A percentile compares a stretch with the other conserved stretches of the same genome.
These are phyloP conservation scores for Mrakia gelida DNA, from an alignment of 768 basidiomycete species.

Conservation along the genomic window DNA sequence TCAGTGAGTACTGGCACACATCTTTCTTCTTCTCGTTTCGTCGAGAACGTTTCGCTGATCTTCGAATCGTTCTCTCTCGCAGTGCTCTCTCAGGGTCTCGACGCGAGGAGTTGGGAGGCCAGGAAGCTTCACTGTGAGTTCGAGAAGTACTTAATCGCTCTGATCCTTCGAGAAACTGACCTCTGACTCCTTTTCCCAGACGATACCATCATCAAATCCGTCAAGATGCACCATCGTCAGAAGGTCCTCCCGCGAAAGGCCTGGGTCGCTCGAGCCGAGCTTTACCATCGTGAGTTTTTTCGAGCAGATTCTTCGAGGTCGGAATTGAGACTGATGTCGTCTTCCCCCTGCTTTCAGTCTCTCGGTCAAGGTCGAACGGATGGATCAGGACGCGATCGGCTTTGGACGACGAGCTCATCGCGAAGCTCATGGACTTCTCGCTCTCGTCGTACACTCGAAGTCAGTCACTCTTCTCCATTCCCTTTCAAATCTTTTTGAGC, in stretches of 20 bases:
- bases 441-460: conserved; percentile 78
- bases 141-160: not conserved
- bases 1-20: conserved; percentile 2
- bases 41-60: not conserved
- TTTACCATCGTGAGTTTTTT: conserved; percentile 6
- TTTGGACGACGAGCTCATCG: conserved; percentile 66
- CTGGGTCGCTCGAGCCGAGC: conserved; percentile 32
- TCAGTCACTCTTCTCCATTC: conserved; percentile 42
- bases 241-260: conserved; percentile 27
- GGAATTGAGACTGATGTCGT: not conserved
- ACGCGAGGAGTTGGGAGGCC: conserved; percentile 23
- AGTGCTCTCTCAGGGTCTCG: conserved; percentile 29
- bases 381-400: conserved; percentile 67
- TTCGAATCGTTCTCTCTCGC: not conserved
- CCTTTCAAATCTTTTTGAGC: too few relatives aligned
- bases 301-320: not conserved
- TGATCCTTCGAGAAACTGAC: not conserved
- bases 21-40: not conserved
- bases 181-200: not conserved
- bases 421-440: conserved; percentile 67
- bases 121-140: conserved; percentile 26
- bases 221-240: conserved; percentile 29
- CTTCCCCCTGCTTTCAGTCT: conserved; percentile 52
- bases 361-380: conserved; percentile 70
- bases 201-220: conserved; percentile 17